Evolutionary conservation across 805 yeast species (phyloP), one percentile per base, ranked within the genome.

Genomic region (Ogataea nakhonphanomensis): DNA sequence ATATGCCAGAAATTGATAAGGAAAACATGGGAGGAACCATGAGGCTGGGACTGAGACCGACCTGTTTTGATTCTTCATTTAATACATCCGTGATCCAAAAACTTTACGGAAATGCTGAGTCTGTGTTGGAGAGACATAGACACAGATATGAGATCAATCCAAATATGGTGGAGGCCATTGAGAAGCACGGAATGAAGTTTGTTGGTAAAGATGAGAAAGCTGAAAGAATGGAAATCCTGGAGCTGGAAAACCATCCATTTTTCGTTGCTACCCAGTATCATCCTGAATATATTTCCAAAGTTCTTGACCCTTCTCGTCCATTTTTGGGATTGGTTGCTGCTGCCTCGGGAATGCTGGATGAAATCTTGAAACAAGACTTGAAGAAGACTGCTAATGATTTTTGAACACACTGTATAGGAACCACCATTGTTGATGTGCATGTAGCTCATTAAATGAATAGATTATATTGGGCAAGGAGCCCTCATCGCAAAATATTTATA

Each of bases 71-170:
- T 56, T 68, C 68, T 12, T 78, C 72, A 48, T 66, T 85, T 34
- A 82, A 82, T 48, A 28, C 26, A 27, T 76, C 87, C 34, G 74
- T 70, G 48, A 77, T 93, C 56, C 79, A 85, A 65, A 75, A 78
- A 66, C 71, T 91, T 39, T 91, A 91, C 62, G 95, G 93, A 43
- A 79, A 76, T 44, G 72, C 73, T 22, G 73, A 70, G 2, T 68
- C 74, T 33, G 90, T 89, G 36, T 71, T 71, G 46, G 99, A 93
- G 71, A 86, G 99, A 75, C 99, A 93, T 66, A 84, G 99, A 72
- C 99, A 93, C 67, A 81, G 99, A 70, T 93, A 93, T 65, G 99
- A 93, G 67, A 86, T 93, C 55, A 91, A 90, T 67, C 99, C 99
- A 11, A 77, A 75, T 49, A 71, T 86, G 53, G 82, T 90, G 49